A percentile compares a stretch with the other conserved stretches of the same genome.
Conservation (phyloP, 345 rosid species). For the Eucalyptus paniculata region DNA sequence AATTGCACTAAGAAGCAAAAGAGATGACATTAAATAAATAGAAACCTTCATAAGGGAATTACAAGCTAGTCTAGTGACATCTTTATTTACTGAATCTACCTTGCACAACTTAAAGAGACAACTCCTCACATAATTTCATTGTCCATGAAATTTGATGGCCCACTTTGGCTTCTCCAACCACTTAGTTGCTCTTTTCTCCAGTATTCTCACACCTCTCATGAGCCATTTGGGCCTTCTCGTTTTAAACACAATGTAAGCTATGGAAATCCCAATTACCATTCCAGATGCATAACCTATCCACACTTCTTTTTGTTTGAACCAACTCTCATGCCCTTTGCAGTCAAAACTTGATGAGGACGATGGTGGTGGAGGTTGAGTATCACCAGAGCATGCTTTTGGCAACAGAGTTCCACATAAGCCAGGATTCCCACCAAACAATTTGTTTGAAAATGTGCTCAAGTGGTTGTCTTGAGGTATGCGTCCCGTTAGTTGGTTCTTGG, state of each 20-base stretch:
- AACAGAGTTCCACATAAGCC: neutral
- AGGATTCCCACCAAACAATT: neutral
- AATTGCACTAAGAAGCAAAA: neutral
- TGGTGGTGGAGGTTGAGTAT: neutral
- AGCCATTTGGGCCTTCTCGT: neutral
- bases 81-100: neutral
- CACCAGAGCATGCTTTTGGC: neutral
- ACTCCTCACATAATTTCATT: neutral
- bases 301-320: neutral
- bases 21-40: neutral
- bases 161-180: neutral
- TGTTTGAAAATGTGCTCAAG: neutral
- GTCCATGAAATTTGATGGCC: neutral
- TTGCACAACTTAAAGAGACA: neutral
- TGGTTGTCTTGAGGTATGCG: neutral
- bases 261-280: neutral
- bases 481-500: neutral
- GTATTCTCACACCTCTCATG: neutral
- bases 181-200: neutral
- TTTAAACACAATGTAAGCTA: neutral
- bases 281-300: neutral
- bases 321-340: neutral
- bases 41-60: neutral
- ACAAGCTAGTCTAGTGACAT: neutral
- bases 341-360: neutral